Base-by-base conservation (phyloP, 441 rosid species). In the Brassica balearica region DNA sequence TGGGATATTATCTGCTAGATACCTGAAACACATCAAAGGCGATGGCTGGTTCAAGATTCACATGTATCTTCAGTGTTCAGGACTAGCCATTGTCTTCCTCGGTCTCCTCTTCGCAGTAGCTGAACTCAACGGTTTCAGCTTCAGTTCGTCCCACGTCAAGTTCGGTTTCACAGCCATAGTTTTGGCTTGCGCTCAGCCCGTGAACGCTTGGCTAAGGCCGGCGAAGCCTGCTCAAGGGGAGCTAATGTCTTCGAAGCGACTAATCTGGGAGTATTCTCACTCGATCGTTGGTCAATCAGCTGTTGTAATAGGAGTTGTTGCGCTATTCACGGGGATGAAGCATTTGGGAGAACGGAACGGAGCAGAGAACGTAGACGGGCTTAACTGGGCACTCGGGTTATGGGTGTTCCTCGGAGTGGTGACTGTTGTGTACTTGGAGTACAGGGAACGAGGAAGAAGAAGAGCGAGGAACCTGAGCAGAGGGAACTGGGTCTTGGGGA, bases 41-140 rank as follows among this genome's bases (percentile, higher is more conserved):
- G 98, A 95, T 77, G 89, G 95, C 68, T 96, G 99, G 99, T 96
- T 84, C 79, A 91, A 85, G 83, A 84, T 90, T 80, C 99, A 96
- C 82, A 96, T 91, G 78, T 96, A 92, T 78, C 85, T 96, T 83
- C 98, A 93, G 76, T 93, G 92, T 74, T 93, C 98, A 10, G 97
- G 97, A 78, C 77, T 95, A 82, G 91, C 95, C 14, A 95, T 93
- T 61, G 87, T 89, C 84, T 82, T 91, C 53, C 95, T 93, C 8
- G 98, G 93, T 67, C 95, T 88, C 67, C 92, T 93, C 64, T 95
- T 95, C 43, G 99, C 99, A 0, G 95, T 95, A 60, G 99, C 97
- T 63, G 99, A 95, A 70, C 98, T 95, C 56, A 87, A 85, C 3
- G 99, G 98, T 38, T 88, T 93, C 77, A 84, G 72, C 73, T 79